A percentile compares a stretch with the other conserved stretches of the same genome.
Evolutionary conservation across 176 grass and related monocot genomes (phyloP).

Genomic region (barley (Hordeum vulgare)): DNA sequence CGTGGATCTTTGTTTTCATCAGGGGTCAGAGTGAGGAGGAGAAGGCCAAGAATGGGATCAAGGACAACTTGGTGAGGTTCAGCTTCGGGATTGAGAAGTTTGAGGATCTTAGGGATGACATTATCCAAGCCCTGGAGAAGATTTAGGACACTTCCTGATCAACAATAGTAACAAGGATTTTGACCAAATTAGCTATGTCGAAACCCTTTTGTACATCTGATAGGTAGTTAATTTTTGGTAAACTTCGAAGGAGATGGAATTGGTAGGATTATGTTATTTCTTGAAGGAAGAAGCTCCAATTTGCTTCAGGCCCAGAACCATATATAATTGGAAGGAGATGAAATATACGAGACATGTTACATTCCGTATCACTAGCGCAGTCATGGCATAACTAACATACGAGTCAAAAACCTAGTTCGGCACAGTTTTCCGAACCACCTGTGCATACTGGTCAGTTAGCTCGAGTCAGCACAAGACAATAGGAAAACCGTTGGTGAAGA

Average conservation of each 20-base stretch:
- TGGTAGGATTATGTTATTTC: background rate
- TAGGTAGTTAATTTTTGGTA: background rate
- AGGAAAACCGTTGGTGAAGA: too few species aligned
- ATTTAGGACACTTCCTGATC: background rate
- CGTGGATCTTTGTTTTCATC: background rate
- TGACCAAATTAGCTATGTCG: background rate
- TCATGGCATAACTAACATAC: background rate
- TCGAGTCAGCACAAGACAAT: too few species aligned
- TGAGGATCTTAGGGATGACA: constrained; percentile 49
- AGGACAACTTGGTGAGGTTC: constrained; percentile 46
- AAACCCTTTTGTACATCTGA: background rate
- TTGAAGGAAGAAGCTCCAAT: background rate
- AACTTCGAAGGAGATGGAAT: background rate
- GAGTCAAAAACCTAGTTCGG: too few species aligned
- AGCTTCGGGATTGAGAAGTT: constrained; percentile 61
- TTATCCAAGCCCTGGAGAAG: constrained; percentile 42
- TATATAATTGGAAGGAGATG: background rate
- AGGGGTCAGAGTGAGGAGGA: constrained; percentile 12
- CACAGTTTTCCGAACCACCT: too few species aligned
- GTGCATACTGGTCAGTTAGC: too few species aligned
- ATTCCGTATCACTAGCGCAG: too few species aligned
- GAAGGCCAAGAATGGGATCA: constrained; percentile 41
- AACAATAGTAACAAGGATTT: background rate
- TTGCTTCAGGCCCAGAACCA: background rate
- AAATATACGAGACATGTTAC: too few species aligned